phyloP scores from a whole-genome alignment of 768 basidiomycete genomes.

The Glaciozyma martinii region DNA sequence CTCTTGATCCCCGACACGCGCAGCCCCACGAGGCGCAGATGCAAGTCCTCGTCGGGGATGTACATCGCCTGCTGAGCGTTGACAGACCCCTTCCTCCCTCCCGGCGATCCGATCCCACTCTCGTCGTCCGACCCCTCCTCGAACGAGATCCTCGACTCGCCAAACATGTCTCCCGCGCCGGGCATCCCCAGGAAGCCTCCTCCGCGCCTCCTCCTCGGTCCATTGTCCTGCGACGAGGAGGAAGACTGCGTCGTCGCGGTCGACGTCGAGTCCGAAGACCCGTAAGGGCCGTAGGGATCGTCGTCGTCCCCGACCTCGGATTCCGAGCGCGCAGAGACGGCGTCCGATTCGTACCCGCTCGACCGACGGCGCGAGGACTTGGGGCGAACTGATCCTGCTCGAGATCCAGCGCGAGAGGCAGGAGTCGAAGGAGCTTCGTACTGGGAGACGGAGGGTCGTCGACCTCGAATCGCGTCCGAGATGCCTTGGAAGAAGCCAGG shows the following conservation, averaged over 20 bases:
- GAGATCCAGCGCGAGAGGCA: constrained; percentile 4
- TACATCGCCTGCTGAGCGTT: constrained; percentile 68
- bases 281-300: constrained; percentile 35
- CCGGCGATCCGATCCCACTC: neutral
- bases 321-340: constrained; percentile 43
- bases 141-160: constrained; percentile 60
- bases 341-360: constrained; percentile 37
- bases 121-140: constrained; percentile 7
- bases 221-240: constrained; percentile 20
- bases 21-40: constrained; percentile 78
- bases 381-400: neutral
- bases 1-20: constrained; percentile 56
- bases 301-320: constrained; percentile 25
- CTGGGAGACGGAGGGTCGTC: constrained; percentile 1
- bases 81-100: neutral
- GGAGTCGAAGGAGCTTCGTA: constrained; percentile 6
- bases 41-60: constrained; percentile 79
- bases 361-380: neutral
- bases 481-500: constrained; percentile 29
- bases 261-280: constrained; percentile 23
- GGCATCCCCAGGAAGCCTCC: constrained; percentile 23
- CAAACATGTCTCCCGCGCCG: constrained; percentile 58
- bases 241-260: constrained; percentile 13
- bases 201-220: constrained; percentile 7
- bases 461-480: constrained; percentile 21